Evolutionary conservation across 192 early-diverging fungal genomes (phyloP).

Genomic region (Rhizophlyctis rosea): DNA sequence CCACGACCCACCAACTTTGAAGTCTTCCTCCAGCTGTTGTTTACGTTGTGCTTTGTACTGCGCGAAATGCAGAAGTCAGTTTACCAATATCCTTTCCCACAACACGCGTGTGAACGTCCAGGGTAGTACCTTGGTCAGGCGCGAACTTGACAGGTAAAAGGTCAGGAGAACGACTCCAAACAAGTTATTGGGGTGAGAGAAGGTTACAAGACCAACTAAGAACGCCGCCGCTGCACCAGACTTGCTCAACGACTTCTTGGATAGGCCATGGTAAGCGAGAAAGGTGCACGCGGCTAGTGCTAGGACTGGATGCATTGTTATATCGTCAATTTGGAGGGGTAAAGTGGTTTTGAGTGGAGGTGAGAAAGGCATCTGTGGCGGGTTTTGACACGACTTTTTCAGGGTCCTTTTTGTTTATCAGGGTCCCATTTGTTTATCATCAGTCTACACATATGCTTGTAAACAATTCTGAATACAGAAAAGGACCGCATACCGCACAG

Average conservation of each 20-base stretch:
- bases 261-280: constrained; percentile 55
- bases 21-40: constrained; percentile 40
- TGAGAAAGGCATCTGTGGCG: no score
- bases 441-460: no score
- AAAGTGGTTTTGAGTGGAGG: no score
- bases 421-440: no score
- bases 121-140: constrained; percentile 47
- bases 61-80: not conserved
- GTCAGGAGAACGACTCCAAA: constrained; percentile 66
- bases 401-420: no score
- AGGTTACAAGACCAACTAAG: constrained; percentile 70
- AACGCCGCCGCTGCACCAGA: constrained; percentile 73
- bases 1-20: constrained; percentile 31
- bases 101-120: constrained; percentile 3
- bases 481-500: no score
- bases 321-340: no score
- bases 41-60: constrained; percentile 24
- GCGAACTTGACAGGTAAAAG: constrained; percentile 70
- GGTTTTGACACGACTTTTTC: no score
- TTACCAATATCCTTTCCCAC: not conserved
- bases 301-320: constrained; percentile 40
- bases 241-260: constrained; percentile 65
- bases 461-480: no score
- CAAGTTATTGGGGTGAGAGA: constrained; percentile 59
- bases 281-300: constrained; percentile 47